phyloP scores from a whole-genome alignment of 2,329 filamentous ascomycete genomes.

The Talaromyces sp. region DNA sequence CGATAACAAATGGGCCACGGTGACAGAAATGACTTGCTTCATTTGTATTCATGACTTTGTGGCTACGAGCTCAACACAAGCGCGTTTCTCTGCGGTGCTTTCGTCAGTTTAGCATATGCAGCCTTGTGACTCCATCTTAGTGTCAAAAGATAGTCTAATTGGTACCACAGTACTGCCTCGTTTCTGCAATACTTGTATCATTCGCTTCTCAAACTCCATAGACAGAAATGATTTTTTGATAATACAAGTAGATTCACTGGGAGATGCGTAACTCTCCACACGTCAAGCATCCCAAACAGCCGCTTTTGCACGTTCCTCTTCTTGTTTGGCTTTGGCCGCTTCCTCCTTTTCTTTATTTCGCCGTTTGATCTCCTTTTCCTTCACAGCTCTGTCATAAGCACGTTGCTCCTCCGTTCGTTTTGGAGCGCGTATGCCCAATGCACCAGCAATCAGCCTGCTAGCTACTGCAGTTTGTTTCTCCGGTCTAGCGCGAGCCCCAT shows the following conservation, averaged over 20 bases:
- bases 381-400: constrained; percentile 77
- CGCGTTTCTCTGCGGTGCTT: neutral
- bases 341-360: constrained; percentile 69
- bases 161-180: neutral
- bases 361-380: constrained; percentile 78
- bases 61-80: neutral
- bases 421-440: constrained; percentile 75
- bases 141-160: neutral
- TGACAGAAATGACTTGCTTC: neutral
- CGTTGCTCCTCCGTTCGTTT: constrained; percentile 83
- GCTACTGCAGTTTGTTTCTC: constrained; percentile 95
- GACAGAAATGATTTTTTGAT: neutral
- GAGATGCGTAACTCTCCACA: neutral
- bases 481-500: constrained; percentile 50
- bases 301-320: constrained; percentile 69
- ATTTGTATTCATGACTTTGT: neutral
- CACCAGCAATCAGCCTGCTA: constrained; percentile 81
- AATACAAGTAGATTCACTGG: neutral
- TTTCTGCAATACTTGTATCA: neutral
- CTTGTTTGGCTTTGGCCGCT: constrained; percentile 60
- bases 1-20: neutral
- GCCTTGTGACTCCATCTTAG: neutral
- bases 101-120: neutral
- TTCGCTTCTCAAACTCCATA: neutral
- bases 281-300: constrained; percentile 75